phyloP scores from a whole-genome alignment of 768 basidiomycete species.

The Wakefieldia striispora region DNA sequence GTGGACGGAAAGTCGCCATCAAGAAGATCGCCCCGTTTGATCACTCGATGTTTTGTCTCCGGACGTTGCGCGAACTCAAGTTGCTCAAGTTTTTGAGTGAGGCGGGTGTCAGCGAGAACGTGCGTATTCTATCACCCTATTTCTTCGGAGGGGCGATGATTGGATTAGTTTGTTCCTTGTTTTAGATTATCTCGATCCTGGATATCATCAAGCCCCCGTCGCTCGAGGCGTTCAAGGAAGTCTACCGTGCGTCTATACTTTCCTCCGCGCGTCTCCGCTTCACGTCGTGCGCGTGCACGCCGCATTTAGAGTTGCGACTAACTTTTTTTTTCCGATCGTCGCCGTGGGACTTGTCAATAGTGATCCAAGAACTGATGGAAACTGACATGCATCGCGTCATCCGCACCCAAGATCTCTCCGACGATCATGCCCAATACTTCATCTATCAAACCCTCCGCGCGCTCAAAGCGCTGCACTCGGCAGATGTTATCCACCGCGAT shows the following conservation, averaged over 20 bases:
- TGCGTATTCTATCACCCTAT: conserved; percentile 28
- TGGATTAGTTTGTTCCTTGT: neutral
- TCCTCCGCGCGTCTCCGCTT: neutral
- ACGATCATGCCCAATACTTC: conserved; percentile 94
- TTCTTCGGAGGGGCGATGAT: neutral
- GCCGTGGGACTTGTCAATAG: conserved; percentile 33
- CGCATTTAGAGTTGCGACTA: neutral
- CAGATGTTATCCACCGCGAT: conserved; percentile 95
- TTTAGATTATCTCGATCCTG: conserved; percentile 82
- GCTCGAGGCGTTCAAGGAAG: conserved; percentile 83
- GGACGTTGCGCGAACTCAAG: conserved; percentile 87
- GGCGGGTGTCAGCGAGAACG: conserved; percentile 87
- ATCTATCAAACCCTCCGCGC: conserved; percentile 94
- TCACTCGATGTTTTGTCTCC: conserved; percentile 91
- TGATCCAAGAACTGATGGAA: conserved; percentile 92
- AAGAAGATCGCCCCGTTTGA: conserved; percentile 96
- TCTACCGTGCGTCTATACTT: conserved; percentile 54
- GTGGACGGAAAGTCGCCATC: conserved; percentile 91
- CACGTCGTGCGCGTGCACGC: neutral
- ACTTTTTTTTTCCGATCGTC: neutral
- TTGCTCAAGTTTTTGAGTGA: conserved; percentile 82
- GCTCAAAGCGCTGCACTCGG: conserved; percentile 93
- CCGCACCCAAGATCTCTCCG: conserved; percentile 89
- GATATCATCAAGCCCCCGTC: conserved; percentile 84
- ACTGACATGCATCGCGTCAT: conserved; percentile 98